phyloP scores from a whole-genome alignment of 1,284 basidiomycete species.

The Ceratobasidium sp. region DNA sequence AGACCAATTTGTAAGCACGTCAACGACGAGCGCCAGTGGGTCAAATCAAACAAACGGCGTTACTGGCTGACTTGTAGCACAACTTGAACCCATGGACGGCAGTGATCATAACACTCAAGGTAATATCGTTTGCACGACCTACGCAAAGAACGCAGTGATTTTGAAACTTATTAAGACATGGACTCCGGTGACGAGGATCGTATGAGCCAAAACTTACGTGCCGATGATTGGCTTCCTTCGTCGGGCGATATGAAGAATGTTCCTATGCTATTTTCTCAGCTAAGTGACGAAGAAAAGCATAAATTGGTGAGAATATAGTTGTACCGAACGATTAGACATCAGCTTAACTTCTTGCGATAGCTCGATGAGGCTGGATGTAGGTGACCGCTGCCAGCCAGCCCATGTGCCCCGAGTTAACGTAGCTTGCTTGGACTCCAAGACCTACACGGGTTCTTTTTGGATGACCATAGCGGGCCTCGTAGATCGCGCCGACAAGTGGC shows the following conservation, averaged over 20 bases:
- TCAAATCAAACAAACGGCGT: too few species aligned
- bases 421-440: background rate
- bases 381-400: background rate
- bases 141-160: too few species aligned
- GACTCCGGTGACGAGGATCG: too few species aligned
- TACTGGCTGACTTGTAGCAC: too few species aligned
- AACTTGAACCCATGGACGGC: too few species aligned
- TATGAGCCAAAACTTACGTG: background rate
- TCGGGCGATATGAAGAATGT: too few species aligned
- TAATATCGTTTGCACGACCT: too few species aligned
- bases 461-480: slow-evolving; percentile 7
- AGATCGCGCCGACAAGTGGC: background rate
- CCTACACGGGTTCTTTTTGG: slow-evolving; percentile 11
- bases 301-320: background rate
- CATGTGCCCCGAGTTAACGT: background rate
- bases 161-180: too few species aligned
- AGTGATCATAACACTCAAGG: too few species aligned
- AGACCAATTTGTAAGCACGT: too few species aligned
- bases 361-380: background rate
- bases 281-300: background rate
- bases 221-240: background rate
- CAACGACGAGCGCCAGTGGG: too few species aligned
- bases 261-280: background rate
- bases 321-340: too few species aligned
- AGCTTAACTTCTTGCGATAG: background rate